Evolutionary conservation across 2,329 filamentous ascomycete species (phyloP), one percentile per base, ranked within the genome.

Genomic region (Thielaviopsis musarum): DNA sequence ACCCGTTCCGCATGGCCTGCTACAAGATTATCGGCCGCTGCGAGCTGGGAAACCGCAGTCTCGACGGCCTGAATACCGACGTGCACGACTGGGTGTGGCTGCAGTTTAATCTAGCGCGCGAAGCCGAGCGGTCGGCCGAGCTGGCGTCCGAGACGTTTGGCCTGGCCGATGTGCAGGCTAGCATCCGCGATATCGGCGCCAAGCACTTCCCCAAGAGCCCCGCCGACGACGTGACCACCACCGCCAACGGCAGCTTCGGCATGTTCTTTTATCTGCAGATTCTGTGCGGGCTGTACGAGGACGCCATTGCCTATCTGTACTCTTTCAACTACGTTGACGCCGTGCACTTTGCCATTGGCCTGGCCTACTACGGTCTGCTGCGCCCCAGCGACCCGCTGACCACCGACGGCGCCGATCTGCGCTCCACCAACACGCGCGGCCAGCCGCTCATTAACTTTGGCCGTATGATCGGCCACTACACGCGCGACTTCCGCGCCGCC

Each of bases 1-100:
- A 98, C 69, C 93, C 93, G 26, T 98, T 94, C 74, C 84, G 90
- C 58, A 91, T 95, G 83, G 91, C 91, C 54, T 96, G 93, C 70
- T 97, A 97, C 78, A 97, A 98, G 77, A 84, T 98, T 63, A 86
- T 98, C 65, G 93, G 94, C 53, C 89, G 83, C 53, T 85, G 83
- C 65, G 83, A 85, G 66, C 73, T 87, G 26, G 75, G 74, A 67
- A 83, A 83, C 70, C 79, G 83, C 63, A 81, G 77, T 64, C 70
- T 86, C 30, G 81, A 84, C 24, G 79, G 78, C 53, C 72, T 86
- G 41, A 80, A 80, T 66, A 81, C 78, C 15, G 80, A 83, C 61
- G 80, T 85, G 61, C 80, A 84, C 66, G 83, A 87, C 70, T 86
- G 82, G 80, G 78, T 84, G 67, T 87, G 83, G 83, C 75, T 86